phyloP scores from a whole-genome alignment of 2,329 filamentous ascomycete species.

The Aureobasidium sp. region DNA sequence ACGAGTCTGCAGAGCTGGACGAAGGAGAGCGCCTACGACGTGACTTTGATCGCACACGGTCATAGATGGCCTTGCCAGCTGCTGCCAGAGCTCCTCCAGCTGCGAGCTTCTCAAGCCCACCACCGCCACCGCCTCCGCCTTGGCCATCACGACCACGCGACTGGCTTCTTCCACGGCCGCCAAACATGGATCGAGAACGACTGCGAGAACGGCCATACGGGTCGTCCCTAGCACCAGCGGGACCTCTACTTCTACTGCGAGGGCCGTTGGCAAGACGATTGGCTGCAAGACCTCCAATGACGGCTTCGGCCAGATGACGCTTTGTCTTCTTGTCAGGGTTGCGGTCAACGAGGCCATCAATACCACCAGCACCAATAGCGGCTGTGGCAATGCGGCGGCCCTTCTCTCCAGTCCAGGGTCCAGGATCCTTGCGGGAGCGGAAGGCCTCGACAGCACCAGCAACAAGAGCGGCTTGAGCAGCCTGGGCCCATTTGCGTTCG shows the following conservation, averaged over 20 bases:
- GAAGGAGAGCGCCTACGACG: slow-evolving; percentile 39
- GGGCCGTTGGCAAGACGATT: slow-evolving; percentile 80
- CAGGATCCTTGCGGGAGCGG: slow-evolving; percentile 78
- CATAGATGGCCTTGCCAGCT: slow-evolving; percentile 44
- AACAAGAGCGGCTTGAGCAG: slow-evolving; percentile 80
- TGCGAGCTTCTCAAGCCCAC: slow-evolving; percentile 40
- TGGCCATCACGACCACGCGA: slow-evolving; percentile 32
- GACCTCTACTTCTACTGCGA: slow-evolving; percentile 56
- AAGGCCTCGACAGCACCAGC: slow-evolving; percentile 90
- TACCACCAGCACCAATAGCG: slow-evolving; percentile 73
- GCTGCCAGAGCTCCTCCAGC: slow-evolving; percentile 41
- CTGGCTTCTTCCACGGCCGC: slow-evolving; percentile 43
- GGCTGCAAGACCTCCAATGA: slow-evolving; percentile 77
- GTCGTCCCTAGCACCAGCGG: slow-evolving; percentile 27
- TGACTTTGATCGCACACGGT: slow-evolving; percentile 47
- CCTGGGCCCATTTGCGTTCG: slow-evolving; percentile 58
- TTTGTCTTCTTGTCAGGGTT: slow-evolving; percentile 66
- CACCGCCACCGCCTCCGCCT: slow-evolving; percentile 38
- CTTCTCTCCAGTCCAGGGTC: slow-evolving; percentile 83
- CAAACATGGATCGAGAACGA: slow-evolving; percentile 51
- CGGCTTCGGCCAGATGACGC: slow-evolving; percentile 74
- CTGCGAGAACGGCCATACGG: slow-evolving; percentile 53
- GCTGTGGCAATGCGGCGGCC: slow-evolving; percentile 86
- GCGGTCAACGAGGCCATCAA: slow-evolving; percentile 64
- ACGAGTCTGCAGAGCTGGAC: slow-evolving; percentile 41